Evolutionary conservation across 805 yeast genomes (phyloP), one percentile per base, ranked within the genome.

Genomic region (Kodamaea restingae): DNA sequence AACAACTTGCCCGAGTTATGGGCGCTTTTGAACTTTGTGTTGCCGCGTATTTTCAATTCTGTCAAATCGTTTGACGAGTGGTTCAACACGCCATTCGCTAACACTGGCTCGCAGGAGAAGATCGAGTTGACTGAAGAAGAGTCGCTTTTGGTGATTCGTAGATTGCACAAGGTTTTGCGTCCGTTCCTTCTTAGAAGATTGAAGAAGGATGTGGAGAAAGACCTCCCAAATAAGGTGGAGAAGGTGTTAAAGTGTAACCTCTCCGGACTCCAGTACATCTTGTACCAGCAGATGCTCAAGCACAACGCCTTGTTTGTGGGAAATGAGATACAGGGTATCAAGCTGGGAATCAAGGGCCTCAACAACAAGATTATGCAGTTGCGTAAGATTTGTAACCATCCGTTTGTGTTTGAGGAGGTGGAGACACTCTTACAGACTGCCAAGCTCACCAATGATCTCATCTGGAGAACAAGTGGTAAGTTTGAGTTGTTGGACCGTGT

Each of bases 51-150:
- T 58, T 85, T 85, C 72, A 85, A 84, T 54, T 84, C 93, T 25
- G 93, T 83, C 8, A 83, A 85, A 54, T 81, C 91, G 6, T 85
- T 85, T 55, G 93, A 85, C 55, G 95, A 85, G 55, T 85, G 95
- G 95, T 85, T 85, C 56, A 85, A 85, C 54, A 85, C 95, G 0
- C 95, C 95, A 4, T 85, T 85, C 63, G 91, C 90, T 3, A 84
- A 83, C 47, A 80, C 93, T 12, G 95, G 95, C 42, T 70, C 80
- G 11, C 91, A 83, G 58, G 95, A 85, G 51, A 82, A 82, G 58
- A 71, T 85, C 38, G 93, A 81, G 45, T 70, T 85, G 46, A 80
- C 88, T 0, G 95, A 85, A 74, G 95, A 85, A 81, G 95, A 85
- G 61, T 79, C 86, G 24, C 67, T 85, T 43, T 75, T 85, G 70